phyloP scores from a whole-genome alignment of 768 basidiomycete species.

The Daedaleopsis sinensis region DNA sequence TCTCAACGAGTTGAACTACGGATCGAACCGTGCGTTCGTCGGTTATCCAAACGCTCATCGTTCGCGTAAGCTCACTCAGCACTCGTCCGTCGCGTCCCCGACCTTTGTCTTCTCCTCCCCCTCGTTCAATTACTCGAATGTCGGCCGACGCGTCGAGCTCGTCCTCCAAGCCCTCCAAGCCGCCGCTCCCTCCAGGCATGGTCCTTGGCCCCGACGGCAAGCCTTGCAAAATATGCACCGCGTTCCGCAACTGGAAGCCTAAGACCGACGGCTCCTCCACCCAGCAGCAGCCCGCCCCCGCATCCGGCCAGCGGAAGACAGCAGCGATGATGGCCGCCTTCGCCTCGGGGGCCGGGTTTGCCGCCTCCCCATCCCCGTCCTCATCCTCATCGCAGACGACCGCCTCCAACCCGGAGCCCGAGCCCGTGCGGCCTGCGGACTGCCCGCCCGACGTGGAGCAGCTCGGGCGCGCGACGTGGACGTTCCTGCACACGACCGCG shows the following conservation, averaged over 20 bases:
- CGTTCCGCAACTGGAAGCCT: conserved; percentile 73
- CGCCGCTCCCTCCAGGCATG: conserved; percentile 71
- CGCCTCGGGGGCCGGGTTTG: conserved; percentile 34
- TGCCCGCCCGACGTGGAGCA: conserved; percentile 92
- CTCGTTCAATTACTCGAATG: not conserved
- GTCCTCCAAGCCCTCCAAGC: conserved; percentile 3
- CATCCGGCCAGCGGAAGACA: conserved; percentile 30
- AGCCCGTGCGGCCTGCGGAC: conserved; percentile 50
- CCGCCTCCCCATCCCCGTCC: conserved; percentile 17
- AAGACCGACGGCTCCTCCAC: conserved; percentile 32
- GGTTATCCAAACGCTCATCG: too few species aligned
- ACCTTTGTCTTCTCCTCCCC: not conserved
- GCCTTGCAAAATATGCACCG: conserved; percentile 91
- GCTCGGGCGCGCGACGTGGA: conserved; percentile 93
- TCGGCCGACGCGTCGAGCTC: conserved; percentile 6
- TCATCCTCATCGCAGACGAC: conserved; percentile 8
- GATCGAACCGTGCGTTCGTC: too few species aligned
- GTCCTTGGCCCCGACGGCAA: conserved; percentile 93
- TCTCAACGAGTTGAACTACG: too few species aligned
- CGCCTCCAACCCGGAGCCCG: not conserved
- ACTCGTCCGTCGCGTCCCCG: too few species aligned
- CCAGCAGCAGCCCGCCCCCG: not conserved
- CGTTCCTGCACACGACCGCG: conserved; percentile 93
- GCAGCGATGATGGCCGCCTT: conserved; percentile 38
- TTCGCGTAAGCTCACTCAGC: too few species aligned